phyloP scores from a whole-genome alignment of 768 basidiomycete genomes.

The Lentinus tigrinus region DNA sequence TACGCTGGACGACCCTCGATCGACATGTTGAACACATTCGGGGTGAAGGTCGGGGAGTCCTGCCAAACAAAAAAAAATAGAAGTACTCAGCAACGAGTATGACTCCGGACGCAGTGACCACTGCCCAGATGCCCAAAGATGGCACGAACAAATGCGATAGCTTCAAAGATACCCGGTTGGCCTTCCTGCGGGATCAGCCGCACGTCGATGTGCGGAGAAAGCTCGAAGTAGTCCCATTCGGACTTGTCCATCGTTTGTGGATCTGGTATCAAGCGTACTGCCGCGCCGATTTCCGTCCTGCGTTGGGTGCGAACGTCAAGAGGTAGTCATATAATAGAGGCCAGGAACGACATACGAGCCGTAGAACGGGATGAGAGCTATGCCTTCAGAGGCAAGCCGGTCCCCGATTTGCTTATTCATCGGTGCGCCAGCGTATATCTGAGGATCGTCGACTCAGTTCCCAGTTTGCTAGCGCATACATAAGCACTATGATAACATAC shows the following conservation, averaged over 20 bases:
- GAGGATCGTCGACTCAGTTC: background rate
- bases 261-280: slow-evolving; percentile 8
- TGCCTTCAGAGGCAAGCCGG: slow-evolving; percentile 10
- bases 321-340: background rate
- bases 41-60: slow-evolving; percentile 15
- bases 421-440: slow-evolving; percentile 13
- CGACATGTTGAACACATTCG: background rate
- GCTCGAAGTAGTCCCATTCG: slow-evolving; percentile 26
- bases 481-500: background rate
- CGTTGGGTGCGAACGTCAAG: background rate
- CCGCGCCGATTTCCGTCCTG: slow-evolving; percentile 20
- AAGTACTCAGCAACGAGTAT: too few species aligned
- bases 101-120: too few species aligned
- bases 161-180: slow-evolving; percentile 18
- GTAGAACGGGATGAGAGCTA: slow-evolving; percentile 15
- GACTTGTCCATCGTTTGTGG: slow-evolving; percentile 10
- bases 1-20: slow-evolving; percentile 26
- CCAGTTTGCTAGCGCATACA: too few species aligned
- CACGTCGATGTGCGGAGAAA: slow-evolving; percentile 17
- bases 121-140: background rate
- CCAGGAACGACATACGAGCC: slow-evolving; percentile 5
- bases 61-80: background rate
- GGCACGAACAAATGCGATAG: slow-evolving; percentile 18
- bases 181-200: slow-evolving; percentile 14
- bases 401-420: slow-evolving; percentile 20